Evolutionary conservation across 805 yeast species (phyloP).

Genomic region (Starmerella roubikii): DNA sequence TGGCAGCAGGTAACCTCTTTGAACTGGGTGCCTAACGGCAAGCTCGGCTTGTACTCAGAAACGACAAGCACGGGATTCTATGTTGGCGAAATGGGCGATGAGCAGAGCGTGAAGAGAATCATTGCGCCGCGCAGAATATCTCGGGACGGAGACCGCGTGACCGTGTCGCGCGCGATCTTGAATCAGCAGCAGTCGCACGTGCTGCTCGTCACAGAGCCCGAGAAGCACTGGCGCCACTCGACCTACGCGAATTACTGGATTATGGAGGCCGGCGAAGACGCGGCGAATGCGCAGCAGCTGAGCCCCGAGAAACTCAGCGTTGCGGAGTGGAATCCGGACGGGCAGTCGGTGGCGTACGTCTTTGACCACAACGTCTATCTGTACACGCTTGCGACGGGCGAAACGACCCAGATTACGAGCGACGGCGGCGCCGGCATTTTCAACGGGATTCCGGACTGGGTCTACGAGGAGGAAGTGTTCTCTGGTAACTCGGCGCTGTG

Average conservation of each 20-base stretch:
- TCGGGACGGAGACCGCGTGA: constrained; percentile 14
- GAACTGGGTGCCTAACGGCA: constrained; percentile 17
- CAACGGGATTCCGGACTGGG: constrained; percentile 91
- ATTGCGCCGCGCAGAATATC: constrained; percentile 29
- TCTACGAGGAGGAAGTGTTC: constrained; percentile 80
- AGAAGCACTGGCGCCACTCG: constrained; percentile 57
- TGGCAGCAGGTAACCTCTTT: constrained; percentile 3
- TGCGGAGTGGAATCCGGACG: constrained; percentile 66
- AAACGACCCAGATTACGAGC: constrained; percentile 38
- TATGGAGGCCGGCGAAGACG: neutral
- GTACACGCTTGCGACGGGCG: constrained; percentile 23
- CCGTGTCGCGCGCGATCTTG: constrained; percentile 25
- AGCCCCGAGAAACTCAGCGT: constrained; percentile 30
- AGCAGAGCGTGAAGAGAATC: neutral
- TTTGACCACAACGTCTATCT: constrained; percentile 56
- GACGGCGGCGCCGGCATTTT: constrained; percentile 63
- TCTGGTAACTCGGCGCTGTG: constrained; percentile 57
- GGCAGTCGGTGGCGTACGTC: constrained; percentile 51
- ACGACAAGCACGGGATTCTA: constrained; percentile 3
- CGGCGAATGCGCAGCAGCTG: constrained; percentile 26
- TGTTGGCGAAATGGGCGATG: constrained; percentile 34
- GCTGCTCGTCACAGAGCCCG: constrained; percentile 40
- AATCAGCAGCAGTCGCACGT: constrained; percentile 33
- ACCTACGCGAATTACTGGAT: constrained; percentile 48
- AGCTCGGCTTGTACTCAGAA: constrained; percentile 15